A percentile compares a stretch with the other conserved stretches of the same genome.
Conservation (phyloP, 2,329 filamentous ascomycete species). For the Mariannaea sp. region DNA sequence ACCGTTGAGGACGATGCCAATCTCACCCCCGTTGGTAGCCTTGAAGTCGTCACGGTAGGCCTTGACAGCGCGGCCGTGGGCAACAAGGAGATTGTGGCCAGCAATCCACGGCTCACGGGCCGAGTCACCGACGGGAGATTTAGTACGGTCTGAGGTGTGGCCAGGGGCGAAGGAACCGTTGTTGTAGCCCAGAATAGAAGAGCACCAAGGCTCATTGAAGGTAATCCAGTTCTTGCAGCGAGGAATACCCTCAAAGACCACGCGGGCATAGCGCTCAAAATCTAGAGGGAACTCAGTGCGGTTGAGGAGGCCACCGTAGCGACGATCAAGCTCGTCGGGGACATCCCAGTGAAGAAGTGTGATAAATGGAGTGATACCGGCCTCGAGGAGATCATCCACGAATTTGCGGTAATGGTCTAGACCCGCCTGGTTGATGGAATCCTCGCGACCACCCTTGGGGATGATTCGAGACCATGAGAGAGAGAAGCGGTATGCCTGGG, state of each 20-base stretch:
- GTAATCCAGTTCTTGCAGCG: slow-evolving; percentile 89
- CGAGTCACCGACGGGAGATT: slow-evolving; percentile 73
- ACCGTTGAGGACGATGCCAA: slow-evolving; percentile 87
- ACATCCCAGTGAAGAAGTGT: slow-evolving; percentile 91
- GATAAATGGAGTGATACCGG: slow-evolving; percentile 78
- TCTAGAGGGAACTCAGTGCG: slow-evolving; percentile 82
- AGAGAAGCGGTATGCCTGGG: slow-evolving; percentile 81
- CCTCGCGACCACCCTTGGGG: slow-evolving; percentile 80
- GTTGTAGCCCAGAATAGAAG: slow-evolving; percentile 78
- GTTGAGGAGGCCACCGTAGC: slow-evolving; percentile 82
- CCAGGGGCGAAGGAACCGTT: slow-evolving; percentile 81
- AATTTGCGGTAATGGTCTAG: slow-evolving; percentile 79
- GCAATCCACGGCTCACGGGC: slow-evolving; percentile 80
- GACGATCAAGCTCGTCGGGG: slow-evolving; percentile 75
- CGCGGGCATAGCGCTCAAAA: slow-evolving; percentile 77
- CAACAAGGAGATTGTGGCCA: slow-evolving; percentile 79
- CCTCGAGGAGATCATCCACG: slow-evolving; percentile 75
- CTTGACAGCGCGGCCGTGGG: slow-evolving; percentile 81
- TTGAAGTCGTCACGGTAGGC: slow-evolving; percentile 85
- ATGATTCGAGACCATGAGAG: slow-evolving; percentile 85
- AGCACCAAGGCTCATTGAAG: slow-evolving; percentile 90
- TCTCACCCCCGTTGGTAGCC: slow-evolving; percentile 70
- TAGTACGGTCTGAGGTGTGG: slow-evolving; percentile 75
- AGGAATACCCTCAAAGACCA: slow-evolving; percentile 74
- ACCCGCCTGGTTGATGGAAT: slow-evolving; percentile 79